phyloP scores from a whole-genome alignment of 805 yeast genomes.

The Hanseniaspora lindneri region DNA sequence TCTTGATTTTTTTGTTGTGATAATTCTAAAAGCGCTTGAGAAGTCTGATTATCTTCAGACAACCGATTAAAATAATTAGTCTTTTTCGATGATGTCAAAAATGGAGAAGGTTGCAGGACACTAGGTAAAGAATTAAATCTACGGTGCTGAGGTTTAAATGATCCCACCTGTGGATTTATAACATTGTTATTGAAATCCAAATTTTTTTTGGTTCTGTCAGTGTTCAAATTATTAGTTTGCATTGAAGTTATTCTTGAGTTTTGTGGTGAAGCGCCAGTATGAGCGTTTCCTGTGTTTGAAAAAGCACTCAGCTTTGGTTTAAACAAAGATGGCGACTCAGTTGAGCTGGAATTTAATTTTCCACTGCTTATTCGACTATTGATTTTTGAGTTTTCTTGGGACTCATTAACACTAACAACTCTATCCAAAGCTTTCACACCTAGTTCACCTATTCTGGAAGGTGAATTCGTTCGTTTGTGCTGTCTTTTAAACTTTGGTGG shows the following conservation, averaged over 20 bases:
- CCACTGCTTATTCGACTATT: constrained; percentile 1
- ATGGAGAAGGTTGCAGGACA: constrained; percentile 12
- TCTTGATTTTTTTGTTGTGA: not conserved
- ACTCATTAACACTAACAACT: constrained; percentile 16
- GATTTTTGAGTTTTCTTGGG: constrained; percentile 8
- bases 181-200: not conserved
- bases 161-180: not conserved
- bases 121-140: constrained; percentile 35
- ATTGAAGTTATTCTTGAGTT: constrained; percentile 5
- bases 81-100: not conserved
- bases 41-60: not conserved
- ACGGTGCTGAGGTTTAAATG: constrained; percentile 25
- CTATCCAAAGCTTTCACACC: constrained; percentile 46
- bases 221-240: not conserved
- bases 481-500: not conserved
- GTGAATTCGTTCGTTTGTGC: constrained; percentile 41
- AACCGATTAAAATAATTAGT: not conserved
- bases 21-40: constrained; percentile 4
- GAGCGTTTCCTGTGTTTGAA: not conserved
- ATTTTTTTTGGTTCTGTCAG: not conserved
- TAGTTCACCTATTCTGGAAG: constrained; percentile 61
- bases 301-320: constrained; percentile 3
- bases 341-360: not conserved
- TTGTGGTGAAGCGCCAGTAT: not conserved
- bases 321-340: not conserved